Base-by-base conservation (phyloP, 345 rosid genomes). In the Populus simonii region DNA sequence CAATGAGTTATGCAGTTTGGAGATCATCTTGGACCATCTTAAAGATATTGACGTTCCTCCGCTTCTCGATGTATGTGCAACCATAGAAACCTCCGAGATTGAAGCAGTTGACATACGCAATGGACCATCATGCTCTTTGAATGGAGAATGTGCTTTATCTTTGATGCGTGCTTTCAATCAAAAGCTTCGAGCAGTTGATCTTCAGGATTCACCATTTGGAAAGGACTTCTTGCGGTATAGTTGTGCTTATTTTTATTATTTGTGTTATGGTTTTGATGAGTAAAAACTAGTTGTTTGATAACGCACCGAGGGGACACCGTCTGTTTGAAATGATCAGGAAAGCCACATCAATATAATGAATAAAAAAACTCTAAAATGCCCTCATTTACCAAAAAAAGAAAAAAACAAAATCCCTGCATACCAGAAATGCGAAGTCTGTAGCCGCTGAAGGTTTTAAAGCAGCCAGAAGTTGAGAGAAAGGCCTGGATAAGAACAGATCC, bases 31-130 rank as follows among this genome's bases (percentile, higher is more conserved):
- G 84, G 97, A 93, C 73, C 76, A 74, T 41, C 77, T 93, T 75
- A 88, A 87, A 83, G 92, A 90, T 53, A 79, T 81, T 79, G 98
- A 93, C 82, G 85, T 85, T 80, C 87, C 76, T 68, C 94, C 99
- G 5, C 91, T 95, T 75, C 82, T 87, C 74, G 94, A 92, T 87
- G 66, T 92, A 63, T 87, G 87, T 61, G 71, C n/a, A 68, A 90
- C 87, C 65, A 84, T 95, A 51, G 85, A 82, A 33, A 70, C 75
- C 25, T 91, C 97, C 67, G 96, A 89, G 85, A 85, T 95, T 62
- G 92, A 95, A 76, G 92, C 86, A 23, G 89, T 95, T 27, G 93
- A 92, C 65, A 73, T 95, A 57, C 80, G 81, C 66, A 83, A 84
- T 76, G 85, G 90, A 76, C 87, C 92, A 8, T 85, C 87, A 7